These are phyloP conservation scores for Peronospora belbahrii DNA, from an alignment of 352 stramenopile species.

Conservation along the genomic window DNA sequence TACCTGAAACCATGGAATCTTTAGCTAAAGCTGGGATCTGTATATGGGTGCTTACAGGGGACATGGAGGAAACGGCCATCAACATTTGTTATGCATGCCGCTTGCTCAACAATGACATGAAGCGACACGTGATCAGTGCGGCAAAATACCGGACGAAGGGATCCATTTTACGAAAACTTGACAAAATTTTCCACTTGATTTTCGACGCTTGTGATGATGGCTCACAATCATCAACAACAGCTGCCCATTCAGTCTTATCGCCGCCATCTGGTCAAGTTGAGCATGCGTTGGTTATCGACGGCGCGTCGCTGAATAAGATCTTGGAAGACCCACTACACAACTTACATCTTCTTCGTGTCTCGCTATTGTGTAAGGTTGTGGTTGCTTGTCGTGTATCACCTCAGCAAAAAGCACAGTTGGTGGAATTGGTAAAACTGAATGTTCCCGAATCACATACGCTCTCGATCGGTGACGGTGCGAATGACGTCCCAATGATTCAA, in stretches of 20 bases:
- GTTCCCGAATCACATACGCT: slow-evolving; percentile 77
- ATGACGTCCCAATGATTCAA: slow-evolving; percentile 89
- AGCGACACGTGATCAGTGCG: slow-evolving; percentile 79
- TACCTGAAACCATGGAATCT: slow-evolving; percentile 73
- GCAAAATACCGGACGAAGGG: slow-evolving; percentile 60
- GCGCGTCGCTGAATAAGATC: slow-evolving; percentile 82
- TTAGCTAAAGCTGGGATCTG: slow-evolving; percentile 70
- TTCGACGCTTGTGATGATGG: slow-evolving; percentile 25
- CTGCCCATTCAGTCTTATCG: slow-evolving; percentile 23
- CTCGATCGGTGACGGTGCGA: slow-evolving; percentile 87
- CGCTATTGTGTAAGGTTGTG: slow-evolving; percentile 91
- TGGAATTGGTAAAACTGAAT: slow-evolving; percentile 92
- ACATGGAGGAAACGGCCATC: slow-evolving; percentile 88
- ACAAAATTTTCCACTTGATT: slow-evolving; percentile 75
- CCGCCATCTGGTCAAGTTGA: slow-evolving; percentile 30
- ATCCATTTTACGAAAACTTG: slow-evolving; percentile 54
- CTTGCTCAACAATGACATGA: slow-evolving; percentile 91
- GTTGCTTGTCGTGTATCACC: slow-evolving; percentile 97
- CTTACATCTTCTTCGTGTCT: slow-evolving; percentile 72
- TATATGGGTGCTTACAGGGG: slow-evolving; percentile 84
- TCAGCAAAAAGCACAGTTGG: slow-evolving; percentile 96
- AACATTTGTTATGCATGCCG: slow-evolving; percentile 85
- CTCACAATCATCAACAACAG: slow-evolving; percentile 13
- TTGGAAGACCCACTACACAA: slow-evolving; percentile 66
- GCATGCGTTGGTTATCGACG: slow-evolving; percentile 92